phyloP scores from a whole-genome alignment of 176 grass and related monocot species.

The Aechmea fasciata region DNA sequence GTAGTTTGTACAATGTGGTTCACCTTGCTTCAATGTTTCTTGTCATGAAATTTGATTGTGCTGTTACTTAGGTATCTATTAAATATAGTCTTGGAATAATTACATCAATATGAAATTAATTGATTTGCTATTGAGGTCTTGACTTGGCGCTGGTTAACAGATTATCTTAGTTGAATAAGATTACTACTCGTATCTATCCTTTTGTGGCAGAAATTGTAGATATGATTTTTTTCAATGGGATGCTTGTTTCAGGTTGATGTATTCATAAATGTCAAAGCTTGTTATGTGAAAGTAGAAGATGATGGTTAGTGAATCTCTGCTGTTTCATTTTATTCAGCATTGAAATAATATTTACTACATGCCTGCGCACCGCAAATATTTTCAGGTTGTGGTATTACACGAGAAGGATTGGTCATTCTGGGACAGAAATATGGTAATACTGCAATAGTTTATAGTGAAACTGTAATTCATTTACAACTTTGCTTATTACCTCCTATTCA shows the following conservation, averaged over 20 bases:
- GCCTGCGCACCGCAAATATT: background rate
- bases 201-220: background rate
- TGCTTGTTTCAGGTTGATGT: conserved; percentile 60
- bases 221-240: background rate
- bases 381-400: conserved; percentile 85
- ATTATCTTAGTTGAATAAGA: no score
- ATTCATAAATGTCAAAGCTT: conserved; percentile 52
- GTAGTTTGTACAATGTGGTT: no score
- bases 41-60: no score
- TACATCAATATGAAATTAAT: no score
- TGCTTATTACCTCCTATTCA: conserved; percentile 10
- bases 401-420: conserved; percentile 79
- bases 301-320: conserved; percentile 41
- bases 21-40: no score
- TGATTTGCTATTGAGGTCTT: no score
- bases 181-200: background rate
- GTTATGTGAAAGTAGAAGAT: conserved; percentile 77
- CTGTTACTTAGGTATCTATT: no score
- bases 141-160: no score
- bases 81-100: no score
- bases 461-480: conserved; percentile 8
- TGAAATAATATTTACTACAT: background rate
- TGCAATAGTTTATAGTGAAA: no score
- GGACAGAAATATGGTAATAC: conserved; percentile 71
- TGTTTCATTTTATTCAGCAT: conserved; percentile 7